Percentiles rank a stretch among this genome's conserved stretches.
phyloP scores from a whole-genome alignment of 331 rosid genomes.

The Erythrophleum ivorense region DNA sequence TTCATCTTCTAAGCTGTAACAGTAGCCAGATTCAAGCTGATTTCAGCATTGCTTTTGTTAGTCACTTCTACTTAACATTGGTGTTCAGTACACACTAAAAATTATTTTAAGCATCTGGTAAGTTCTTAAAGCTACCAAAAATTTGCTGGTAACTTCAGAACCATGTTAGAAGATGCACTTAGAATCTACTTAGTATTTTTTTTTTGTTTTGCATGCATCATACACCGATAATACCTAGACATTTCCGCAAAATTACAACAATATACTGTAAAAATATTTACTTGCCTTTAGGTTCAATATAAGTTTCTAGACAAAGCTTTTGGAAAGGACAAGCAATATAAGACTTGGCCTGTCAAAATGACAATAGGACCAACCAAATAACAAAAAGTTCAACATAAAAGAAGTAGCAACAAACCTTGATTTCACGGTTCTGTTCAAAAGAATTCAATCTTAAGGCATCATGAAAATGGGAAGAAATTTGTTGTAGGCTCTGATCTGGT shows the following conservation, averaged over 20 bases:
- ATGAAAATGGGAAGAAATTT: constrained; percentile 81
- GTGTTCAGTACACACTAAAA: neutral
- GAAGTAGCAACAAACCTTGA: constrained; percentile 51
- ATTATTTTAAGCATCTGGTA: neutral
- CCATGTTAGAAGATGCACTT: neutral
- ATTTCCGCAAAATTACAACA: constrained; percentile 10
- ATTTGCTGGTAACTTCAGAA: neutral
- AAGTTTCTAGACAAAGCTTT: constrained; percentile 2
- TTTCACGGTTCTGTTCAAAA: constrained; percentile 61
- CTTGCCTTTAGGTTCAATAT: neutral
- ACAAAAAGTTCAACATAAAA: neutral
- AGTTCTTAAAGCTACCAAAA: constrained; percentile 19
- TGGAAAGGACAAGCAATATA: neutral
- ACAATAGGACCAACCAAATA: neutral
- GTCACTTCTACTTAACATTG: neutral
- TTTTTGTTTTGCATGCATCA: neutral
- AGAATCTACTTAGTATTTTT: neutral
- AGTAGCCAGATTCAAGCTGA: neutral
- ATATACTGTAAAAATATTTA: neutral
- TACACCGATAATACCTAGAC: neutral
- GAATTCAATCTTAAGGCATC: constrained; percentile 70
- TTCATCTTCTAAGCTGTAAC: constrained; percentile 9
- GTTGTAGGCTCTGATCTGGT: constrained; percentile 68
- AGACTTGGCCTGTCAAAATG: neutral
- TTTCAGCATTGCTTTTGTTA: neutral